Base-by-base conservation (phyloP, 2,329 filamentous ascomycete species). In the Fusarium pseudonygamai region DNA sequence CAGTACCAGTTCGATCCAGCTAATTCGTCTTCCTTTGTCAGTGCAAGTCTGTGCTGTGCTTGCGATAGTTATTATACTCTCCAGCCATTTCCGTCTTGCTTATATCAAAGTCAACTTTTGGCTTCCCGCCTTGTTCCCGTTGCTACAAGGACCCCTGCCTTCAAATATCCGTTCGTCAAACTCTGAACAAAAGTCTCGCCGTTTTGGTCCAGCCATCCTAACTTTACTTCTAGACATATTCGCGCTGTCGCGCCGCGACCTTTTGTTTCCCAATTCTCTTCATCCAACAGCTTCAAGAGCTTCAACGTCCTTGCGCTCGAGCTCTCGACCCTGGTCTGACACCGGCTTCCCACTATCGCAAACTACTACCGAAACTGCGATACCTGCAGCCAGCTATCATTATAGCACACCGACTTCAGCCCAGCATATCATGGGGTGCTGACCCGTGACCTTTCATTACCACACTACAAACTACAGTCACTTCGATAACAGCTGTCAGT, bases 341-440 rank as follows among this genome's bases (percentile, higher is more conserved):
- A 65, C 75, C 68, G 67, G 61, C 47, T 53, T 71, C 62, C 71
- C 75, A 63, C 75, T 75, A 77, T 76, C 75, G 68, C 50, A 62
- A 77, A 60, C 69, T 68, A 76, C 73, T 66, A 59, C 72, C 64
- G 65, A 71, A 74, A 61, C 66, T 64, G 55, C 70, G 67, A 71
- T 64, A 59, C 75, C 72, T 72, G 69, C 75, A 67, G 71, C 62
- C 49, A 62, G 46, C 66, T 74, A 73, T 60, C 64, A 62, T 61
- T 64, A 53, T 53, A 71, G 46, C 61, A 74, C 75, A 75, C 75
- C 75, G 73, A 76, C 75, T 74, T 55, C 59, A 72, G 53, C 53
- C 47, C 70, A 55, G 52, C 64, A 60, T 75, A 77, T 75, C 75
- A 77, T 78, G 75, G 72, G 74, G 50, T 62, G 65, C 45, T 77